These are phyloP conservation scores for Amphirosellinia nigrospora DNA, from an alignment of 495 filamentous ascomycete genomes.

Conservation along the genomic window DNA sequence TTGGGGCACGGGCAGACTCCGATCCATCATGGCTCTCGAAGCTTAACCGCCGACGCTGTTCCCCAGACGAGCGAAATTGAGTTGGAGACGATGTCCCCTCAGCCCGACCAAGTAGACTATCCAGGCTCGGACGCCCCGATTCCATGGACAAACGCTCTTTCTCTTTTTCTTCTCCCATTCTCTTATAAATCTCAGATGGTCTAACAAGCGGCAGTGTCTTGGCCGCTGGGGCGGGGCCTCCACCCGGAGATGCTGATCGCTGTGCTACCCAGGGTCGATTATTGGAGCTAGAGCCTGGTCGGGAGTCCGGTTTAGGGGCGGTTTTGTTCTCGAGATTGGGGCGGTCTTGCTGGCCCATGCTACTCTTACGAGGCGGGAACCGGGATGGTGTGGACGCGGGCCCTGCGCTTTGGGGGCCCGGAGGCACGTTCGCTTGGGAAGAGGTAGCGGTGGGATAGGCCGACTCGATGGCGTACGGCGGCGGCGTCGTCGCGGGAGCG, in stretches of 20 bases:
- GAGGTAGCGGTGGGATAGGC: conserved; percentile 20
- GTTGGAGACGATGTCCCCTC: conserved; percentile 18
- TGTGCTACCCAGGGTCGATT: conserved; percentile 40
- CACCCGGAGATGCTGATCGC: conserved; percentile 45
- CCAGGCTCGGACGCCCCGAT: conserved; percentile 54
- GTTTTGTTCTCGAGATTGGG: conserved; percentile 35
- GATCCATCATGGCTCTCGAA: conserved; percentile 38
- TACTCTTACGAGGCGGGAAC: conserved; percentile 67
- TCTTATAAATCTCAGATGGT: conserved; percentile 80
- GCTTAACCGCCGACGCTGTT: conserved; percentile 32
- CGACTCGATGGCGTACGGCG: conserved; percentile 13
- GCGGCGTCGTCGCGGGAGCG: not conserved
- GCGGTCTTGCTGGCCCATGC: conserved; percentile 55
- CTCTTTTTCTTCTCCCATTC: conserved; percentile 70
- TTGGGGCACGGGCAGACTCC: conserved; percentile 40
- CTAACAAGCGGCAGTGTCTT: conserved; percentile 70
- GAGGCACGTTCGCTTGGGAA: conserved; percentile 26
- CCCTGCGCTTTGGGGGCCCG: conserved; percentile 33
- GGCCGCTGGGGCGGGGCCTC: conserved; percentile 30
- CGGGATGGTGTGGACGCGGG: conserved; percentile 38
- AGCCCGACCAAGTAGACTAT: conserved; percentile 38
- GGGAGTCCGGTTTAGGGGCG: conserved; percentile 32
- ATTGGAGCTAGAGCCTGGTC: conserved; percentile 33
- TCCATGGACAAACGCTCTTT: conserved; percentile 61
- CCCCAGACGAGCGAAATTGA: conserved; percentile 23